These are phyloP conservation scores for Elongisporangium undulatum DNA, from an alignment of 352 stramenopile species.

Conservation along the genomic window DNA sequence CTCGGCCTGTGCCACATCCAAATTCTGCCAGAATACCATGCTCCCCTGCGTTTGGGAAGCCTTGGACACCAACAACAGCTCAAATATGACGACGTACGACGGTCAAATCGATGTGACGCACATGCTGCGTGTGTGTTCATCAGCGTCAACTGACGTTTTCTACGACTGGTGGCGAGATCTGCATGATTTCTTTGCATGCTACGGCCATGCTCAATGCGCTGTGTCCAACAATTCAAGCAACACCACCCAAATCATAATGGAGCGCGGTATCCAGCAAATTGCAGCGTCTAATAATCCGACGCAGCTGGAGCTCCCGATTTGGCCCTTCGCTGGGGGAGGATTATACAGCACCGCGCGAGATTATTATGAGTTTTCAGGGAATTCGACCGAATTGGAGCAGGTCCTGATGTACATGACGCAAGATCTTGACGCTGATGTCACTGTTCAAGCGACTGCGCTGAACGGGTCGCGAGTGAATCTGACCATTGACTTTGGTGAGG, in stretches of 20 bases:
- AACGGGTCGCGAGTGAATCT: not conserved
- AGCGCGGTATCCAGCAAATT: slow-evolving; percentile 1
- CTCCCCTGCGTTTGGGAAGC: slow-evolving; percentile 8
- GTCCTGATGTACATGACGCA: slow-evolving; percentile 9
- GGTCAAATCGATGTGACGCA: slow-evolving; percentile 1
- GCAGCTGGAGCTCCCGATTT: not conserved
- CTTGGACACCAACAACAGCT: not conserved
- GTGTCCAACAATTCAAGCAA: not conserved
- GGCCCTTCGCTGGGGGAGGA: not conserved
- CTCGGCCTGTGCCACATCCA: not conserved
- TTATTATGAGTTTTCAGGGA: not conserved
- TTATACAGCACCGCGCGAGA: not conserved
- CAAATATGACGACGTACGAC: not conserved
- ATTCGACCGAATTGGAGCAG: not conserved
- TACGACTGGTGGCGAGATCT: slow-evolving; percentile 22
- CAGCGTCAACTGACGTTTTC: slow-evolving; percentile 1
- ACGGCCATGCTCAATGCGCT: slow-evolving; percentile 10
- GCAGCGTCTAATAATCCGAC: not conserved
- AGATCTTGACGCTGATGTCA: slow-evolving; percentile 1
- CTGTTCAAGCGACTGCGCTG: not conserved
- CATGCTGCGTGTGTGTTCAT: slow-evolving; percentile 1
- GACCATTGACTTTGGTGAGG: slow-evolving; percentile 1
- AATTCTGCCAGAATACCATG: slow-evolving; percentile 6
- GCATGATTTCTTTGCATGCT: slow-evolving; percentile 21
- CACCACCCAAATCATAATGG: not conserved